phyloP scores from a whole-genome alignment of 345 rosid genomes.

The Arabidopsis arenosa region DNA sequence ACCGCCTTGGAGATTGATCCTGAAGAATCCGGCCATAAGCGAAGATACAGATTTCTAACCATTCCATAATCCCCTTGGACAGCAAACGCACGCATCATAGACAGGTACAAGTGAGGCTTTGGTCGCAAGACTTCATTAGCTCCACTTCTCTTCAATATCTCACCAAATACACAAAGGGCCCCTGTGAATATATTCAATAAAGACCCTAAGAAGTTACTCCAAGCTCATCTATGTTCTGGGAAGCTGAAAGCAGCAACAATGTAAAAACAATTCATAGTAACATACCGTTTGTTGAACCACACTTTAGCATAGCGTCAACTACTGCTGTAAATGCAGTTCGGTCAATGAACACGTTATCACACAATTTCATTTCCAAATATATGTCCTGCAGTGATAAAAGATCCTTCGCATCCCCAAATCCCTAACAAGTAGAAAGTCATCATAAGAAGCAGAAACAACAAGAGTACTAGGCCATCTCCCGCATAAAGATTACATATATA shows the following conservation, averaged over 20 bases:
- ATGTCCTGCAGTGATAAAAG: constrained; percentile 54
- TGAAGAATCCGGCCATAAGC: constrained; percentile 71
- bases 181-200: constrained; percentile 46
- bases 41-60: constrained; percentile 62
- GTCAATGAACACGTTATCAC: constrained; percentile 56
- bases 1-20: constrained; percentile 57
- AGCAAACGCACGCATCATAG: constrained; percentile 80
- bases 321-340: constrained; percentile 68
- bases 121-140: constrained; percentile 57
- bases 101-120: constrained; percentile 77
- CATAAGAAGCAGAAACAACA: constrained; percentile 34
- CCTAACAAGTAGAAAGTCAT: constrained; percentile 48
- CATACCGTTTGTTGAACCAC: constrained; percentile 67
- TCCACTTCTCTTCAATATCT: constrained; percentile 66
- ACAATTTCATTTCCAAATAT: constrained; percentile 62
- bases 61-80: constrained; percentile 57
- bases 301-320: constrained; percentile 68
- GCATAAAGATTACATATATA: constrained; percentile 9
- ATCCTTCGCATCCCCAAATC: constrained; percentile 64
- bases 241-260: constrained; percentile 16
- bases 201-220: constrained; percentile 6
- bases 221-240: constrained; percentile 5
- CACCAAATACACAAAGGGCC: constrained; percentile 82
- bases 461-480: constrained; percentile 2
- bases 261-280: constrained; percentile 23